Base-by-base conservation (phyloP, 768 basidiomycete species). In the Termitomyces sp. region DNA sequence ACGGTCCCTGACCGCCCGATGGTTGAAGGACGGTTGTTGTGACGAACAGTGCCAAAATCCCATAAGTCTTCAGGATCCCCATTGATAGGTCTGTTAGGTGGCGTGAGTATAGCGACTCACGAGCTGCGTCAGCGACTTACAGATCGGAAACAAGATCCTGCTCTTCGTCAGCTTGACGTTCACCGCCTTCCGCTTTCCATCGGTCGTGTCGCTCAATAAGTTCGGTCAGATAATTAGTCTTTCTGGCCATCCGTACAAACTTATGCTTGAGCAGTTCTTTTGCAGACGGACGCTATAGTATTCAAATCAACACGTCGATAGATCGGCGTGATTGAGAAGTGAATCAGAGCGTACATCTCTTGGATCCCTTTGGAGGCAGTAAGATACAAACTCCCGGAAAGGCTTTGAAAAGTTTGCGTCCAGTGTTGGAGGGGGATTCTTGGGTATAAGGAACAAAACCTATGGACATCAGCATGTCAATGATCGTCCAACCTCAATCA, bases 401-500 rank as follows among this genome's bases (percentile, higher is more conserved):
- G 88, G 79, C 65, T 91, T 93, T 2, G 93, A 93, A 72, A 98
- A 99, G 60, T 85, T 85, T 34, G 85, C 87, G 58, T 98, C 97
- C 42, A 99, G 76, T 21, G 80, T 81, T 11, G 97, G 97, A 1
- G 97, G 97, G 2, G 91, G 85, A 62, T 98, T 98, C 77, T 98
- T 98, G 15, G 97, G 97, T 54, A 99, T 99, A 53, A 99, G 78
- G 78, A 99, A 99, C 12, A 99, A 78, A 34, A 98, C 94, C 93
- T 96, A 61, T 9, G 43, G 14, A 42, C 32, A 34, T 15, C 19
- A 9, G 11, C 24, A 42, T 15, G 17, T 53, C 42, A 24, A 17
- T 24, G 24, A 7, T 28, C 11, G 32, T 44, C 21, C 51, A 6
- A 12, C 37, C 2, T 30, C 30, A 9, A 19, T 15, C 21, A 24